Evolutionary conservation across 148 eudicot genomes (phyloP).

Genomic region (Nepenthes mirabilis): DNA sequence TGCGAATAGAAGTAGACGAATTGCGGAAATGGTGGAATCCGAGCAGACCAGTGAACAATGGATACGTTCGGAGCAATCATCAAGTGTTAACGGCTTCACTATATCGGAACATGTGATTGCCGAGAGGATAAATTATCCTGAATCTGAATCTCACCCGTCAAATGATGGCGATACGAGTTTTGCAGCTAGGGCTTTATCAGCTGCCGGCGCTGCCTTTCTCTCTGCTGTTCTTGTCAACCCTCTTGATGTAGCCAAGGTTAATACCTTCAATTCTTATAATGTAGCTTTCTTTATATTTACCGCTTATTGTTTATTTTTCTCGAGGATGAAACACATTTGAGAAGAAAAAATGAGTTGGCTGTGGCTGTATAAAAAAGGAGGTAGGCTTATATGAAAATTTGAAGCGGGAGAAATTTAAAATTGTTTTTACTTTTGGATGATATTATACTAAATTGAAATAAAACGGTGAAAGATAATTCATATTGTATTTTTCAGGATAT

Average conservation of each 20-base stretch:
- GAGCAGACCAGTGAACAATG: constrained; percentile 16
- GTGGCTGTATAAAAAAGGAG: too few species aligned
- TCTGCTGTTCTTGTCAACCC: constrained; percentile 91
- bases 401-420: too few species aligned
- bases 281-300: not conserved
- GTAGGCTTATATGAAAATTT: too few species aligned
- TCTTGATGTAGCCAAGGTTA: constrained; percentile 95
- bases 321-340: too few species aligned
- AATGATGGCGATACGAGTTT: constrained; percentile 27
- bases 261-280: not conserved
- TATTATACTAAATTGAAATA: too few species aligned
- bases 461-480: too few species aligned
- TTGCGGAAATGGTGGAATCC: constrained; percentile 21
- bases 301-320: too few species aligned
- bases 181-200: constrained; percentile 61
- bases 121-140: constrained; percentile 8
- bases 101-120: constrained; percentile 19
- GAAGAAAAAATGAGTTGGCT: too few species aligned
- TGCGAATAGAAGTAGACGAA: too few species aligned
- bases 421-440: too few species aligned
- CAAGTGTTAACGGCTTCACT: constrained; percentile 10
- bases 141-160: constrained; percentile 7
- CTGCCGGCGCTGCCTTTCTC: constrained; percentile 86
- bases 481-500: too few species aligned
- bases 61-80: constrained; percentile 14